Evolutionary conservation across 352 stramenopile species (phyloP), one percentile per base, ranked within the genome.

Genomic region (Phytophthora meadii): DNA sequence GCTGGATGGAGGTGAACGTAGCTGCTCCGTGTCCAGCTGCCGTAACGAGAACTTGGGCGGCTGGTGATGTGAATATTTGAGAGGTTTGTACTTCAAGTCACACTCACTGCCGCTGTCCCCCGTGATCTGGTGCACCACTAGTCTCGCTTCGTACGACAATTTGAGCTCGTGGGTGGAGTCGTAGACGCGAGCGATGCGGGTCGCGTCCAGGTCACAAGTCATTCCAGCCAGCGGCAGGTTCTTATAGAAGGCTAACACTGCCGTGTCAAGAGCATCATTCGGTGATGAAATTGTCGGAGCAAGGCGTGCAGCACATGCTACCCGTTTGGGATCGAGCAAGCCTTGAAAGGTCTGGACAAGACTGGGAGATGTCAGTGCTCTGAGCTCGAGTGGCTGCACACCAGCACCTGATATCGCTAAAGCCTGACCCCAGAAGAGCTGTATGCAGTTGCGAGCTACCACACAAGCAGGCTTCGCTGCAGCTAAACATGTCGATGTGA

Each of bases 391-490:
- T 10, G 72, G 77, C 30, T 88, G 71, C 10, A 67, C 61, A 0
- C 39, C 84, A 61, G 22, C 46, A 3, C 46, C 46, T 10, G 46
- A 53, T 10, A 40, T n/a, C 6, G 27, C 46, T 19, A 53, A 53
- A 14, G 27, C 27, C 28, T 41, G 46, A 8, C 46, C n/a, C 46
- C 46, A 53, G 15, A 53, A 27, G 4, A 3, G 46, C 28, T 53
- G 46, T 17, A n/a, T 53, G 22, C 15, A 28, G 25, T 19, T 53
- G 87, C 87, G 74, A 87, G 92, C 63, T 96, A 96, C 19, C 74
- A 97, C 72, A 51, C 92, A 81, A 11, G 83, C 93, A 5, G 92
- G 88, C 27, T 94, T 85, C 2, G 84, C 88, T 45, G 81, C 77
- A 11, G 85, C 58, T 0, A 98, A 70, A 14, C 84, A 88, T 22